Base-by-base conservation (phyloP, 2,329 filamentous ascomycete species). In the Elsinoe arachidis region DNA sequence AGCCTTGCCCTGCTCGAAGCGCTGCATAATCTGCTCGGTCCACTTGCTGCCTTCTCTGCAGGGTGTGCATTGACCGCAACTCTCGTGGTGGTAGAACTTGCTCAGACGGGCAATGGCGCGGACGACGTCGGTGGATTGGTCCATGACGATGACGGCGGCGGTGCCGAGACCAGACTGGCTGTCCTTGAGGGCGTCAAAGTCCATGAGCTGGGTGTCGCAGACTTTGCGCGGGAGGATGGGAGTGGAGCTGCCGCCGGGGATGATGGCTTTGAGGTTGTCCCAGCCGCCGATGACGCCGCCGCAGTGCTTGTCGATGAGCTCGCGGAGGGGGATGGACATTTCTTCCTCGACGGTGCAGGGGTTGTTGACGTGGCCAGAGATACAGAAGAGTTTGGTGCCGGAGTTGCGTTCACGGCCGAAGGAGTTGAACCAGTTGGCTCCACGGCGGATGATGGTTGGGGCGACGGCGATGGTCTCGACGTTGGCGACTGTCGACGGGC, bases 41-140 rank as follows among this genome's bases (percentile, higher is more conserved):
- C 93, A 99, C 79, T 95, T 96, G 79, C 87, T 95, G 64, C 93
- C 93, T 78, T 99, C 93, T 71, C 93, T 88, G 82, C 93, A 99
- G n/a, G 93, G 93, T 59, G 93, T 99, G 80, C 93, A 99, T 78
- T 99, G 93, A 60, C 93, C 93, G 74, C 93, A 99, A 64, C 86
- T 91, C 80, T 99, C 93, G 78, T 99, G 93, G 75, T 91, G 88
- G 80, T 99, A 99, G 80, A 99, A 99, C 73, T 92, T 89, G 68
- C 88, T 89, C 66, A 99, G 84, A 66, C 93, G 86, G 63, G 88
- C 86, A 70, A 99, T 97, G 69, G 90, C 89, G 63, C 92, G 87
- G 64, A 99, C 90, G 55, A 99, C 88, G 72, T 99, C 93, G 63
- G 93, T 88, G 68, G 87, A 92, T 81, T 97, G 95, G 77, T 99